Evolutionary conservation across 257 asterid genomes (phyloP).

Genomic region (Dorcoceras hygrometricum): DNA sequence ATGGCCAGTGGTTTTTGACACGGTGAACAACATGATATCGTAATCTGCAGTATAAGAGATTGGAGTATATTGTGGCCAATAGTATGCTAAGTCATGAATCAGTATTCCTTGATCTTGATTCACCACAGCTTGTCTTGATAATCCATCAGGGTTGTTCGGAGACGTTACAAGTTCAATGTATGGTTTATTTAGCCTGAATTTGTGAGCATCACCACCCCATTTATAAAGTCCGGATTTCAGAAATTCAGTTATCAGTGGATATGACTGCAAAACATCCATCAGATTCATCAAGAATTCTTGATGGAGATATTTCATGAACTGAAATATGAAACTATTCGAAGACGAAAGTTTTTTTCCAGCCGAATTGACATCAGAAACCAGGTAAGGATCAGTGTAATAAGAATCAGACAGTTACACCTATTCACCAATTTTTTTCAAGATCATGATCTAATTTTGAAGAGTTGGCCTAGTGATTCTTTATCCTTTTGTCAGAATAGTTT

Average conservation of each 20-base stretch:
- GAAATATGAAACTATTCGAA: no score
- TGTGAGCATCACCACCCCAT: constrained; percentile 83
- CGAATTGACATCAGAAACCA: neutral
- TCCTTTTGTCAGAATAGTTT: no score
- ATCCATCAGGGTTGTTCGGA: constrained; percentile 96
- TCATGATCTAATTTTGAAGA: neutral
- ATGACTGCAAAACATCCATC: constrained; percentile 51
- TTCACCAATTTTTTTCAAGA: neutral
- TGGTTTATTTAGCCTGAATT: constrained; percentile 49
- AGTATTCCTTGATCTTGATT: constrained; percentile 52
- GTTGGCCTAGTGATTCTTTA: neutral
- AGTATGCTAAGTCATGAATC: constrained; percentile 80
- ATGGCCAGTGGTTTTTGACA: constrained; percentile 92
- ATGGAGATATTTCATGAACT: neutral
- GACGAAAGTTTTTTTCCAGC: neutral
- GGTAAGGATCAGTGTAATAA: neutral
- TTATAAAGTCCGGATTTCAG: constrained; percentile 79
- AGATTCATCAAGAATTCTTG: neutral
- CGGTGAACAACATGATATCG: constrained; percentile 87
- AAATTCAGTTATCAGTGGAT: constrained; percentile 73
- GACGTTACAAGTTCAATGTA: constrained; percentile 84
- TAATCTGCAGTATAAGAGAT: constrained; percentile 67
- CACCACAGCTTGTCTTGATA: constrained; percentile 65
- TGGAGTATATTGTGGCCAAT: constrained; percentile 86
- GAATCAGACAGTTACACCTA: no score